Evolutionary conservation across 371 early-diverging fungal genomes (phyloP).

Genomic region (Dinochytrium kinnereticum): DNA sequence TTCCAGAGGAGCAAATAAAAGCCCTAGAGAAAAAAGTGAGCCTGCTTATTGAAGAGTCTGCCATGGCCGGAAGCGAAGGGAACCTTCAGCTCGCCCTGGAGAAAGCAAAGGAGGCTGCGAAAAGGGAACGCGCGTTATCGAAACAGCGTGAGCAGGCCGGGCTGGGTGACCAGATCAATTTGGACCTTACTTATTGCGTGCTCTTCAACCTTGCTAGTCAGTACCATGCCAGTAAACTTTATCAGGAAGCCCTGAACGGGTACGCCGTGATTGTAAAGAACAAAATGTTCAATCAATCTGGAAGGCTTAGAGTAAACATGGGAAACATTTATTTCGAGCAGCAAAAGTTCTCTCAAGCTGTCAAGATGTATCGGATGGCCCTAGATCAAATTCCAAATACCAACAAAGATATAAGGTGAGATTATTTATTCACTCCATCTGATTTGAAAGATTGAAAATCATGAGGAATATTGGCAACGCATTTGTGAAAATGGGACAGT

Average conservation of each 20-base stretch:
- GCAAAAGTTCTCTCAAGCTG: constrained; percentile 56
- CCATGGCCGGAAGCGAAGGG: constrained; percentile 44
- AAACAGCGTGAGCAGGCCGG: constrained; percentile 58
- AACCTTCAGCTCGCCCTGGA: constrained; percentile 53
- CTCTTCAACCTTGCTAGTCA: constrained; percentile 60
- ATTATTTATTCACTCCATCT: neutral
- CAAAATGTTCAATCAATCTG: constrained; percentile 61
- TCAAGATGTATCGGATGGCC: constrained; percentile 69
- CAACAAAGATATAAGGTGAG: constrained; percentile 53
- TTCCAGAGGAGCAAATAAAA: constrained; percentile 58
- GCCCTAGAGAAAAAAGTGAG: constrained; percentile 50
- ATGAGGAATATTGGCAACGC: constrained; percentile 61
- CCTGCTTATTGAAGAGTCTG: constrained; percentile 49
- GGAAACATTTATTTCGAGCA: constrained; percentile 64
- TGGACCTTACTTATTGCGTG: constrained; percentile 62
- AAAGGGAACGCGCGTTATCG: constrained; percentile 53
- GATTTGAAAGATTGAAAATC: constrained; percentile 48
- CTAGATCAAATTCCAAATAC: constrained; percentile 59
- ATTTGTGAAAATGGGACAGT: constrained; percentile 58
- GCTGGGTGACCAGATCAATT: constrained; percentile 53
- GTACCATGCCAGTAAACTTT: constrained; percentile 56
- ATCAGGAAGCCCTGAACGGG: constrained; percentile 59
- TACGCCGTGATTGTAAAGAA: constrained; percentile 60
- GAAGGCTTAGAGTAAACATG: constrained; percentile 62
- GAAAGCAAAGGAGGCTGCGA: constrained; percentile 63